A percentile compares a stretch with the other conserved stretches of the same genome.
Evolutionary conservation across 2,329 filamentous ascomycete species (phyloP).

Genomic region (Penicillium sp.): DNA sequence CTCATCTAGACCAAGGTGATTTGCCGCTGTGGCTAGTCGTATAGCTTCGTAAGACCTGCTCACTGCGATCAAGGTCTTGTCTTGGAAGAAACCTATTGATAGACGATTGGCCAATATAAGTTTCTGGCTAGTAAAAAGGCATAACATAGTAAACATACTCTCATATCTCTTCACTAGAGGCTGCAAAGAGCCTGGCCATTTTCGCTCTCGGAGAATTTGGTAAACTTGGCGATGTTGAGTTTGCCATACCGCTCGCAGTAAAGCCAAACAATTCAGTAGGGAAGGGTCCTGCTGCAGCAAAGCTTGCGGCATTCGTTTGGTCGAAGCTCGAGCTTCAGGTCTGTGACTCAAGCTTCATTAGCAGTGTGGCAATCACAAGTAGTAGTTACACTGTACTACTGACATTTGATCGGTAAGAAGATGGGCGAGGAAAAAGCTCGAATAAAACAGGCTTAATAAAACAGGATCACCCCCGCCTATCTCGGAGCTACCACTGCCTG

Average conservation of each 20-base stretch:
- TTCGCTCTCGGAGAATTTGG: slow-evolving; percentile 31
- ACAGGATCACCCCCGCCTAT: slow-evolving; percentile 23
- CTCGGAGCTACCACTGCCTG: slow-evolving; percentile 12
- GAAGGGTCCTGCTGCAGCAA: slow-evolving; percentile 31
- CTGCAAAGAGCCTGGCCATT: slow-evolving; percentile 37
- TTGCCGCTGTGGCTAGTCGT: slow-evolving; percentile 36
- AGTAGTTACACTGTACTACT: slow-evolving; percentile 11
- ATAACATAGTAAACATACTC: slow-evolving; percentile 25
- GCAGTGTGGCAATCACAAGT: not conserved
- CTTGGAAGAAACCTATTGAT: slow-evolving; percentile 38
- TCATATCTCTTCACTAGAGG: slow-evolving; percentile 37
- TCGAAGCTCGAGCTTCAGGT: slow-evolving; percentile 42
- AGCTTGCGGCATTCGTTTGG: slow-evolving; percentile 35
- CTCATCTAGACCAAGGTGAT: slow-evolving; percentile 38
- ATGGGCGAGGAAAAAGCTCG: slow-evolving; percentile 41
- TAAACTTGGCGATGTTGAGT: slow-evolving; percentile 39
- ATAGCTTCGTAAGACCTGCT: slow-evolving; percentile 44
- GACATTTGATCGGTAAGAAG: slow-evolving; percentile 43
- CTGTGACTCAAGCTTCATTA: slow-evolving; percentile 19
- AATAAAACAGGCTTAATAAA: slow-evolving; percentile 40
- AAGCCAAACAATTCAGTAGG: slow-evolving; percentile 37
- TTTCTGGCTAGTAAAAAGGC: not conserved
- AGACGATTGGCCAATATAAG: not conserved
- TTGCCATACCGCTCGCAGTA: slow-evolving; percentile 43
- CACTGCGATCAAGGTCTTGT: slow-evolving; percentile 40